phyloP scores from a whole-genome alignment of 345 rosid species.

The Citrus sinensis region DVS_A1.0 CM039167.1:5278001-5278500 shows the following conservation, averaged over 20 bases:
- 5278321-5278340: conserved; percentile 24
- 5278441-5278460: conserved; percentile 47
- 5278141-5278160: conserved; percentile 24
- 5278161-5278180: conserved; percentile 18
- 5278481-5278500: conserved; percentile 44
- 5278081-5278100: no score
- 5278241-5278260: conserved; percentile 13
- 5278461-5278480: conserved; percentile 25
- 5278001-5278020: not conserved
- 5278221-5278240: conserved; percentile 23
- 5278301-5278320: conserved; percentile 27
- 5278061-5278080: not conserved
- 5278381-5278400: not conserved
- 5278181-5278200: conserved; percentile 47
- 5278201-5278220: conserved; percentile 37
- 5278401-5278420: not conserved
- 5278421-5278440: conserved; percentile 24
- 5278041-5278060: not conserved
- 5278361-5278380: conserved; percentile 20
- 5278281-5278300: conserved; percentile 24
- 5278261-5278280: conserved; percentile 24
- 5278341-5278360: conserved; percentile 4
- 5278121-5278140: conserved; percentile 52
- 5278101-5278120: not conserved
- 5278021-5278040: not conserved